Evolutionary conservation across 805 yeast species (phyloP).

Genomic region (Candida sithepensis): DNA sequence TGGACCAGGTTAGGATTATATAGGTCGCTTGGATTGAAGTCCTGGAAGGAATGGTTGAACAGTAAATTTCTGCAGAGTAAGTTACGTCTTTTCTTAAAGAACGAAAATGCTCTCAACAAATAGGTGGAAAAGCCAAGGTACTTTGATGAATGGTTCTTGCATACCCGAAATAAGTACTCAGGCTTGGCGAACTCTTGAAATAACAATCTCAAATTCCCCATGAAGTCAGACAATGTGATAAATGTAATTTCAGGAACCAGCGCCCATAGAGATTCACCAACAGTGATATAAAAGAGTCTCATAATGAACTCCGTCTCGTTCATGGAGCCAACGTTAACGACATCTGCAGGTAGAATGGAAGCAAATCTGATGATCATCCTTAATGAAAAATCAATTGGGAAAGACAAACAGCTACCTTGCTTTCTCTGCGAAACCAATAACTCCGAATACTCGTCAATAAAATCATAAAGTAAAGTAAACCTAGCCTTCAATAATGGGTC

Average conservation of each 20-base stretch:
- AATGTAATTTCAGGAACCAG: conserved; percentile 18
- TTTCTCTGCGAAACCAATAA: conserved; percentile 1
- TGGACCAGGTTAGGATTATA: neutral
- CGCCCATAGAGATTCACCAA: conserved; percentile 20
- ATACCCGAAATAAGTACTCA: conserved; percentile 6
- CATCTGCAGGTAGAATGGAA: conserved; percentile 12
- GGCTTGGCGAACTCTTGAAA: conserved; percentile 13
- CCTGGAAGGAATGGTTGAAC: conserved; percentile 7
- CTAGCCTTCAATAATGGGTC: neutral
- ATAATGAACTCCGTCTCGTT: conserved; percentile 12
- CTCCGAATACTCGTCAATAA: conserved; percentile 6
- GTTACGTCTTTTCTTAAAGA: conserved; percentile 14
- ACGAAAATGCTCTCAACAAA: conserved; percentile 13
- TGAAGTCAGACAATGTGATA: conserved; percentile 14
- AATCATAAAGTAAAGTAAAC: neutral
- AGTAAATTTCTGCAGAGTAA: conserved; percentile 8
- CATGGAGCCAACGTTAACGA: conserved; percentile 6
- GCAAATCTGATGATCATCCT: conserved; percentile 10
- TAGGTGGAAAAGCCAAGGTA: conserved; percentile 8
- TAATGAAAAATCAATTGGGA: conserved; percentile 10
- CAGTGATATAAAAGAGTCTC: conserved; percentile 15
- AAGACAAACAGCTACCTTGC: conserved; percentile 6
- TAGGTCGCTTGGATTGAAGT: conserved; percentile 1
- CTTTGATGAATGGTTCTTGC: neutral
- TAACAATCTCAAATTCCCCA: conserved; percentile 13